phyloP scores from a whole-genome alignment of 1,139 yeast species.

The Zhuliangozyma blackwelliae region DNA sequence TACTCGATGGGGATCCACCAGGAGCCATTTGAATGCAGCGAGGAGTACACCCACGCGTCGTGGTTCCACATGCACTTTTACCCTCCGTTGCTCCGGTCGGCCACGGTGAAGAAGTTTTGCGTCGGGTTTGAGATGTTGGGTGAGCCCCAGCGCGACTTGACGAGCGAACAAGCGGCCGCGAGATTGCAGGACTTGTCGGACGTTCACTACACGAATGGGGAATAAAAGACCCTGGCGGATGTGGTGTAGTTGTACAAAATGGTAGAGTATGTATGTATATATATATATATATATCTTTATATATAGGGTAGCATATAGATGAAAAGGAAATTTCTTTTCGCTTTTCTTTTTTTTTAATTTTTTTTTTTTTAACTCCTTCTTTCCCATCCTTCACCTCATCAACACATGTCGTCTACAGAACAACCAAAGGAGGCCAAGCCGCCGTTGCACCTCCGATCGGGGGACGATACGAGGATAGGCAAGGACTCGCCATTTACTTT shows the following conservation, averaged over 20 bases:
- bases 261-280: not conserved
- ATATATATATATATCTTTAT: no score
- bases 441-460: conserved; percentile 18
- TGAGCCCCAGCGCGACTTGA: conserved; percentile 74
- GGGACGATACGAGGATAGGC: conserved; percentile 54
- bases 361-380: no score
- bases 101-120: conserved; percentile 70
- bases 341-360: no score
- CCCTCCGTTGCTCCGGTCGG: conserved; percentile 72
- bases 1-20: conserved; percentile 83
- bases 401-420: no score
- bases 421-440: conserved; percentile 16
- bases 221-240: not conserved
- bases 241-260: not conserved
- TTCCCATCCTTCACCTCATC: no score
- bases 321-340: no score
- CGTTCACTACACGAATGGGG: conserved; percentile 25
- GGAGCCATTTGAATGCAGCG: conserved; percentile 49
- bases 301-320: no score
- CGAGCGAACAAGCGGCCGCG: conserved; percentile 71
- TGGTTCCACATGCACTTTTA: conserved; percentile 79
- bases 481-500: conserved; percentile 88
- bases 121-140: conserved; percentile 80
- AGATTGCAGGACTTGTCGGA: conserved; percentile 45
- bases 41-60: conserved; percentile 38